Base-by-base conservation (phyloP, 1,284 basidiomycete species). In the Cryptococcus floricola region DNA sequence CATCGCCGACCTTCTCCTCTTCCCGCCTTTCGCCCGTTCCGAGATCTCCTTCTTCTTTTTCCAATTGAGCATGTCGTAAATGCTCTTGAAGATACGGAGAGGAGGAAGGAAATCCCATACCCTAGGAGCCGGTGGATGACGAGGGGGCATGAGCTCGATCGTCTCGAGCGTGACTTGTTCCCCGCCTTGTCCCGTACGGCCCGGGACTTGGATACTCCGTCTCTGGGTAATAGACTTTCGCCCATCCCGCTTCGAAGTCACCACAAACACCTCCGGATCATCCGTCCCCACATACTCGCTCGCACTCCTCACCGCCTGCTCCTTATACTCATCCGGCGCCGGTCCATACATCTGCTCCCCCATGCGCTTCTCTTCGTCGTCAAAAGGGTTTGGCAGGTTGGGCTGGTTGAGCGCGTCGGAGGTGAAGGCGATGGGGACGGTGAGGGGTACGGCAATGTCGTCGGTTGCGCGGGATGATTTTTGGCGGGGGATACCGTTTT, bases 101-200 rank as follows among this genome's bases (percentile, higher is more conserved):
- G 65, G 67, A 5, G 68, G 68, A 52, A 67, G 57, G 50, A 68
- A 61, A 45, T 70, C 68, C 60, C 63, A 68, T n/a, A 60, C 43
- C 31, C 57, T 57, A 1, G 61, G 56, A 8, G 55, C 48, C 1
- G 68, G 68, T 1, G 68, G 68, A 53, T 70, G 68, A 16, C 68
- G 48, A 31, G 68, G 67, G 3, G 68, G 68, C 65, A 70, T 66
- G 4, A 70, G 52, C 45, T 70, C 68, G 16, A 70, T 62, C 10
- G 62, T 68, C 7, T 63, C 57, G 25, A 69, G 60, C 5, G 60
- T 59, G 37, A 66, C 57, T 52, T 42, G 50, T 39, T 58, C 56
- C 13, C 52, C 50, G 25, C 50, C 50, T 12, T 27, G 31, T 28
- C 47, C 41, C 6, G 45, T 50, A 12, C 45, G 42, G 2, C 27